phyloP scores from a whole-genome alignment of 23 red algal species.

The Gracilaria vermiculophylla region DNA sequence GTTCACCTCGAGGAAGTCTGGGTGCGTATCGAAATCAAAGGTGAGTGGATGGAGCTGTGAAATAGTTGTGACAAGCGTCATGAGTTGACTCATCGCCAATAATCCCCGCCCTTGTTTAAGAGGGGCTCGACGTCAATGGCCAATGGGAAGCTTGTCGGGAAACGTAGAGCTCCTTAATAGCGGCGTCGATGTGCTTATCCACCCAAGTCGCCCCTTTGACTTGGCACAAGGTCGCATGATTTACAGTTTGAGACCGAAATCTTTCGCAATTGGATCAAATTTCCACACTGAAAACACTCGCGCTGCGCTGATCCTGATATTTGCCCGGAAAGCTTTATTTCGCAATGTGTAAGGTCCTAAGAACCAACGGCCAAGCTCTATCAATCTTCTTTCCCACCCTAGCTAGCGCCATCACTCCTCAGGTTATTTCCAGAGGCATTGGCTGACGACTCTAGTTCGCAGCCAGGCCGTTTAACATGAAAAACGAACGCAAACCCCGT shows the following conservation, averaged over 20 bases:
- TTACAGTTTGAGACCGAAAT: too few relatives aligned
- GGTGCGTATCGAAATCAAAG: background rate
- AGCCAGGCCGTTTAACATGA: background rate
- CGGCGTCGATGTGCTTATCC: background rate
- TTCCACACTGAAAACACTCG: too few relatives aligned
- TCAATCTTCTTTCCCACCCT: too few relatives aligned
- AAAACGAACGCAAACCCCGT: background rate
- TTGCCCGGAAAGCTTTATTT: too few relatives aligned
- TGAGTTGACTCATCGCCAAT: constrained; percentile 16
- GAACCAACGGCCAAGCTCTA: too few relatives aligned
- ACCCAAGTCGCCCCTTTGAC: background rate
- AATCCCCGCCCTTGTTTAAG: background rate
- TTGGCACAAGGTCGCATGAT: too few relatives aligned
- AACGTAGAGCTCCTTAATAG: background rate
- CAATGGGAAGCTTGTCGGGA: background rate
- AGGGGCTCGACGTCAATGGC: background rate
- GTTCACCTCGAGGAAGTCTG: background rate
- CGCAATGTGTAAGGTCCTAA: too few relatives aligned
- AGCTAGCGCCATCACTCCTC: too few relatives aligned
- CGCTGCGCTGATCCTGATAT: too few relatives aligned
- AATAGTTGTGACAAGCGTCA: constrained; percentile 11
- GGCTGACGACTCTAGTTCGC: too few relatives aligned
- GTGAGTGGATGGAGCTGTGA: background rate
- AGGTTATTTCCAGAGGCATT: too few relatives aligned
- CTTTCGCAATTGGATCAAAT: too few relatives aligned